Evolutionary conservation across 148 eudicot genomes (phyloP).

Genomic region (Spergularia bocconei): DNA sequence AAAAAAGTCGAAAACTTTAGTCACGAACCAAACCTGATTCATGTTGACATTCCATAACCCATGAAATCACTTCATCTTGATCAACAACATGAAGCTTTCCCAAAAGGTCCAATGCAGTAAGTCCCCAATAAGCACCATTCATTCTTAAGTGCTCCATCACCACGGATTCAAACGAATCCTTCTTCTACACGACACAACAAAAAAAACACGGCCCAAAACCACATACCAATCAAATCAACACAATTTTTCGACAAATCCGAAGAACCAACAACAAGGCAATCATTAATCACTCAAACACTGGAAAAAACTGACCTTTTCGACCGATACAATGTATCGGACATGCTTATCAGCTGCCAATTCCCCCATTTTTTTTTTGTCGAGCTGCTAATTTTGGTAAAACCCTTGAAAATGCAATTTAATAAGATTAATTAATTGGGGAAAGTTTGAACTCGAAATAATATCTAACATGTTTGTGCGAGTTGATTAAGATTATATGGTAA

Average conservation of each 20-base stretch:
- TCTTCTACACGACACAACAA: slow-evolving; percentile 45
- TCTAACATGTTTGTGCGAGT: no score
- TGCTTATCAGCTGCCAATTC: slow-evolving; percentile 53
- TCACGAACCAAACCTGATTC: slow-evolving; percentile 61
- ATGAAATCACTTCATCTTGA: slow-evolving; percentile 71
- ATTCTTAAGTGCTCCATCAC: slow-evolving; percentile 81
- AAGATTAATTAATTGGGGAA: neutral
- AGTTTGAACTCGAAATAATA: no score
- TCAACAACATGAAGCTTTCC: slow-evolving; percentile 71
- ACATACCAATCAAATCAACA: neutral
- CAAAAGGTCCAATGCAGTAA: slow-evolving; percentile 77
- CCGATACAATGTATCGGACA: slow-evolving; percentile 58
- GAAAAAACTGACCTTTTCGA: slow-evolving; percentile 60
- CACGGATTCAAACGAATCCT: slow-evolving; percentile 73
- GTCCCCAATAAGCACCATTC: slow-evolving; percentile 98
- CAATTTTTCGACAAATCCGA: neutral
- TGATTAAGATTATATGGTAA: no score
- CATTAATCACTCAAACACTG: neutral
- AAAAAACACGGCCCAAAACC: slow-evolving; percentile 1
- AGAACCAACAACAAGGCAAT: neutral
- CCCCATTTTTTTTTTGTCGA: slow-evolving; percentile 15
- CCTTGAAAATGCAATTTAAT: neutral
- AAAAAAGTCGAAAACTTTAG: neutral
- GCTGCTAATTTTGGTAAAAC: slow-evolving; percentile 6
- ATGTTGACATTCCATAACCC: slow-evolving; percentile 95